Evolutionary conservation across 495 filamentous ascomycete genomes (phyloP), one percentile per base, ranked within the genome.

Genomic region (Venustampulla echinocandica): DNA sequence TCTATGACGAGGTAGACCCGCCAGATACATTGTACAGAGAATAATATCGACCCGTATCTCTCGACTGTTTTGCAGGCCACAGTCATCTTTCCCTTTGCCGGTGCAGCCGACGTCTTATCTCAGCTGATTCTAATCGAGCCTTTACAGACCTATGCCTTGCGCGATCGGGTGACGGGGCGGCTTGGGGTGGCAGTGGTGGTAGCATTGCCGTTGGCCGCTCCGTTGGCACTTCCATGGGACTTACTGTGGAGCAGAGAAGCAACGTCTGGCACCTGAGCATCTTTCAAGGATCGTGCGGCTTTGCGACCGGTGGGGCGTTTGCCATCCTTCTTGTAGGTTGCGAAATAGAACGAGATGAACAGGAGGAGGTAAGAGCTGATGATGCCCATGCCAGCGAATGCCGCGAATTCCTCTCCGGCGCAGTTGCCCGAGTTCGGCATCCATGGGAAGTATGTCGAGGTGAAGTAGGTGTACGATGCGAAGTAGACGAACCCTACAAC

Each of bases 341-440:
- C 87, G 52, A 93, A 72, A 77, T 98, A 98, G 84, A 98, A 98
- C 41, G 84, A 88, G 72, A 98, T 95, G 79, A 98, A 98, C 47
- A 98, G 85, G 52, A 96, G 71, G 46, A 98, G 80, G 76, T 98
- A 98, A 34, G 85, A 92, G 69, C 74, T 85, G 57, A 98, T 69
- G 60, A 95, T 93, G 47, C 73, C 87, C 46, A 95, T 90, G 56
- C 92, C 92, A 42, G 90, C 78, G 63, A 96, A 86, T 20, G 92
- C 92, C 42, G 92, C 92, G 60, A 95, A 97, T 69, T 98, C 92
- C 74, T 96, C 92, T 55, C 92, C 92, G 13, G 92, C 88, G 61
- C 92, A 98, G 50, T 78, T 70, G 57, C 92, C 92, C 24, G 70
- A 64, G 61, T 83, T 92, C 15, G 90, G 90, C 52, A 92, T 70